Evolutionary conservation across 331 rosid species (phyloP), one percentile per base, ranked within the genome.

Genomic region (Erythrophleum ivorense): DNA sequence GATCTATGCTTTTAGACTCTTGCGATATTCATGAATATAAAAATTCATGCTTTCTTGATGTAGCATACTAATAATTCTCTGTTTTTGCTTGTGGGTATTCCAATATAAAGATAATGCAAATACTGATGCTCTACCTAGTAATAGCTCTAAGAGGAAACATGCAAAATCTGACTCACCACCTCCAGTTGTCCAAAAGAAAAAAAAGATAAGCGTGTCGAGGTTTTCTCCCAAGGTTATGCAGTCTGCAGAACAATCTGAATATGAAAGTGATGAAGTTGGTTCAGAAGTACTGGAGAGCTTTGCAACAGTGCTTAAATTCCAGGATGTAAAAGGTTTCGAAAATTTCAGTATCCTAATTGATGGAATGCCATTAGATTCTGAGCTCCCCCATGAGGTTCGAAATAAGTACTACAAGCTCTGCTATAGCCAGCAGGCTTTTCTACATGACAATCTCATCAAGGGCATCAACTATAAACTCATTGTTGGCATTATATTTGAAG

Each of bases 361-460:
- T 75, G 98, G 97, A 43, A 50, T 85, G 46, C 40, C 81, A 58
- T 80, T 95, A 75, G 95, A 95, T 53, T 73, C 84, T 11, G 94
- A 91, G 81, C 49, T 95, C 67, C 80, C 96, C 0, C 75, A 71
- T 4, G 94, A 89, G 67, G 76, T 84, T 65, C 71, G 94, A 66
- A 86, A 54, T 75, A 93, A 80, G 78, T 95, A 95, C 89, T 95
- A 86, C 82, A 89, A 70, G 65, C 94, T 95, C 24, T 95, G 99
- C 70, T 68, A 79, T 78, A 85, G 91, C 52, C 98, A 95, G 66
- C 88, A 87, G 29, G 91, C 86, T 31, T 91, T 82, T 81, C 97
- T 95, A 82, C 99, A 95, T 62, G 94, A 93, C 2, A 83, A 83
- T 83, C 85, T 93, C 68, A 70, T 84, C 57, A 82, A 71, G 70